Evolutionary conservation across 1,139 yeast genomes (phyloP), one percentile per base, ranked within the genome.

Genomic region (Sugiyamaella paludigena): DNA sequence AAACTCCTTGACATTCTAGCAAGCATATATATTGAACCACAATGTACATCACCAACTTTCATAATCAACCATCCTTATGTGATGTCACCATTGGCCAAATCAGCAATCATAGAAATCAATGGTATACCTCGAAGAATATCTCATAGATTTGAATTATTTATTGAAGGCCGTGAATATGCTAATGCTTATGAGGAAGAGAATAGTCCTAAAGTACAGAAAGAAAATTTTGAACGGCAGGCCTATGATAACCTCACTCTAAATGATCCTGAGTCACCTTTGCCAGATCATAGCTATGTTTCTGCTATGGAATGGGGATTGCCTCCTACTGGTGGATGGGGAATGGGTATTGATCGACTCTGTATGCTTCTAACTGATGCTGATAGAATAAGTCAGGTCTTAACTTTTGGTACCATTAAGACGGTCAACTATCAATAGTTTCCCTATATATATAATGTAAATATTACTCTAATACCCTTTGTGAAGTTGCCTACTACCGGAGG

Each of bases 171-270:
- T 56, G 99, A 94, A 66, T 84, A 84, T 58, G 86, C 84, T 35
- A 94, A 94, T 66, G 96, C 98, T 0, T 94, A 94, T 63, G 98
- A 92, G 60, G 99, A 94, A 67, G 98, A 92, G 63, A 94, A 94
- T 65, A 80, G 84, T 39, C 98, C 98, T 0, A 74, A 73, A 46
- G 73, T 71, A 36, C 98, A 92, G 64, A 78, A 78, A 48, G 67
- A 67, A 2, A 73, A 75, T 12, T 75, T 66, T 53, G 29, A 40
- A 11, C 49, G 49, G 7, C 61, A 56, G 42, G 46, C 52, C 12
- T 41, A 36, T 8, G 40, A 38, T 19, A 40, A 46, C 19, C 46
- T 48, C 15, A 37, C 51, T 15, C 34, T 37, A 11, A 46, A 50
- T 12, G 95, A 87, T 59, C 66, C 70, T 1, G 96, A 87, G 53